These are phyloP conservation scores for Vigna nakashimae DNA, from an alignment of 306 rosid species.

Conservation along the genomic window DNA sequence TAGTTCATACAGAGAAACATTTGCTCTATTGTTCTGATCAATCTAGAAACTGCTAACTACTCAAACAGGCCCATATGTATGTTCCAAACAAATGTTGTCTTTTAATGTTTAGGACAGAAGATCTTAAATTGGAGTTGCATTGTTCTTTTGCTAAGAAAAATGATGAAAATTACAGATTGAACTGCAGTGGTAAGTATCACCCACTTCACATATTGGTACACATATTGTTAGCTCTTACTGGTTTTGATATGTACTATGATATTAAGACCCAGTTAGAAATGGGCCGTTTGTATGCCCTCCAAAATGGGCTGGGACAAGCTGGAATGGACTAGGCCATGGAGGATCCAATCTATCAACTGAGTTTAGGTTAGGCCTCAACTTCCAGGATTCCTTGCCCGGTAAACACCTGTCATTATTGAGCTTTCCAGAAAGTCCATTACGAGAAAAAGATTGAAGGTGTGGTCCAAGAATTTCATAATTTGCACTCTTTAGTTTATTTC, in stretches of 20 bases:
- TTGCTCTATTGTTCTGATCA: not conserved
- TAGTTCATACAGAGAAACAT: no score
- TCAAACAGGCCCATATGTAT: not conserved
- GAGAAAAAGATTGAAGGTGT: no score
- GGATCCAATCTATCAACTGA: not conserved
- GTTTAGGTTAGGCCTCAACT: not conserved
- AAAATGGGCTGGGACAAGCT: not conserved
- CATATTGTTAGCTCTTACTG: not conserved
- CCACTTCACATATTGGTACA: not conserved
- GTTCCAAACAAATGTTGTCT: not conserved
- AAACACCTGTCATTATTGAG: no score
- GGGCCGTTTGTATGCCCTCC: not conserved
- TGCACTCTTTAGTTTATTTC: no score
- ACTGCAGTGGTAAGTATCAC: not conserved
- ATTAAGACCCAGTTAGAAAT: conserved; percentile 3
- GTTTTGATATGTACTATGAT: not conserved
- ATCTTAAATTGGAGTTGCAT: conserved; percentile 5
- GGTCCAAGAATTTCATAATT: no score
- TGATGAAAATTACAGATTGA: not conserved
- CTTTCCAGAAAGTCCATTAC: no score
- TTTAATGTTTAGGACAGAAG: not conserved
- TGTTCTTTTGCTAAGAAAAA: not conserved
- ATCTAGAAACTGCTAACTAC: not conserved
- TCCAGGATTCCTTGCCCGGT: no score
- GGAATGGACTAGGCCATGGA: conserved; percentile 31